phyloP scores from a whole-genome alignment of 257 asterid genomes.

The Asclepias syriaca region DNA sequence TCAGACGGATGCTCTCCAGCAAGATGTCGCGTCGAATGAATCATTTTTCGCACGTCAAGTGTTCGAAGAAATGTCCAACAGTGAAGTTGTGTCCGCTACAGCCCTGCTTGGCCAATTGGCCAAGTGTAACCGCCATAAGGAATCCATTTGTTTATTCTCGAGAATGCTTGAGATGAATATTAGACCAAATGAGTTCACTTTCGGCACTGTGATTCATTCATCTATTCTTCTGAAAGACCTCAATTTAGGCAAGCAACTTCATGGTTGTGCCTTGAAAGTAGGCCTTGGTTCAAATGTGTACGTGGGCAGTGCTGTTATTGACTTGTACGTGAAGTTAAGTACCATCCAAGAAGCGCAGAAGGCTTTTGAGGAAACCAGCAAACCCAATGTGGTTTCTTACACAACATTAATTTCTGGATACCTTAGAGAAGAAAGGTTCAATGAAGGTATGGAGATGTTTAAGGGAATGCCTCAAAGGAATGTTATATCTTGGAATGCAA shows the following conservation, averaged over 20 bases:
- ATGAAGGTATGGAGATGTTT: conserved; percentile 48
- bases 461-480: conserved; percentile 54
- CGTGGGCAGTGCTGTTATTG: conserved; percentile 60
- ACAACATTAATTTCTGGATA: conserved; percentile 61
- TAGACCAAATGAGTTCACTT: conserved; percentile 69
- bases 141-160: conserved; percentile 42
- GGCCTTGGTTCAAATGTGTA: conserved; percentile 54
- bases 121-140: conserved; percentile 41
- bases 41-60: conserved; percentile 21
- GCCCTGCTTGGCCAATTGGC: conserved; percentile 48
- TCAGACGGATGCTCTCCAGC: background rate
- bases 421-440: conserved; percentile 44
- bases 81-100: conserved; percentile 46
- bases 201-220: conserved; percentile 55
- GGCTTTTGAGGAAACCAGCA: conserved; percentile 47
- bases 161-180: conserved; percentile 42
- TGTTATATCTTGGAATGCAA: conserved; percentile 75
- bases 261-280: conserved; percentile 36
- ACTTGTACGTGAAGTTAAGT: conserved; percentile 58
- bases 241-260: conserved; percentile 60
- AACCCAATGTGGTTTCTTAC: conserved; percentile 72
- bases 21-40: conserved; percentile 4
- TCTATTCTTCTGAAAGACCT: conserved; percentile 41
- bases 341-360: conserved; percentile 32
- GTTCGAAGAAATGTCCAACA: conserved; percentile 61